Evolutionary conservation across 2,329 filamentous ascomycete genomes (phyloP), one percentile per base, ranked within the genome.

Genomic region (Fusarium phyllophilum): DNA sequence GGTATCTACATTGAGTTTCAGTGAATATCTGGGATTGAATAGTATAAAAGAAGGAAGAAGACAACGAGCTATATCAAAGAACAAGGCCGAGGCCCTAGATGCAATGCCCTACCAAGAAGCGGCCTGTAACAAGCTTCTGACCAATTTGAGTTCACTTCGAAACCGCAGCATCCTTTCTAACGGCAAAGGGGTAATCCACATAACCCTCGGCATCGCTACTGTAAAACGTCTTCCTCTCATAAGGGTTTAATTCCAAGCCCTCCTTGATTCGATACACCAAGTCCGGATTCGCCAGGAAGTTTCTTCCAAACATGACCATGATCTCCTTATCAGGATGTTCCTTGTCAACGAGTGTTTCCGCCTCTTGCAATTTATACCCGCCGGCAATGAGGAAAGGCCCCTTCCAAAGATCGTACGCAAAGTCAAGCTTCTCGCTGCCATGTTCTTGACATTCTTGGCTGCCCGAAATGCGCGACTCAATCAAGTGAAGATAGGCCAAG

Each of bases 401-500:
- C 0, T 79, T 65, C 82, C 82, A 85, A 3, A 82, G 12, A 0
- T 82, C 54, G 20, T 81, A 78, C 0, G 78, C 79, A 49, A 84
- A 85, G 5, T 82, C 79, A 0, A 84, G 72, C 6, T 55, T 69
- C 20, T 83, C 82, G 5, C 33, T 55, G 1, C 66, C 63, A 79
- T 3, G 87, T 84, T 26, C 13, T 0, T 20, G 7, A 79, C 44
- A 24, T 44, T 88, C 85, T 2, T 77, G 75, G 52, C 77, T 80
- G 1, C 86, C 86, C 1, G 82, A 79, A 9, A 90, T 81, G 0
- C 89, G 85, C 0, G 89, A 85, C 76, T 93, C 90, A 13, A 93
- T 82, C 0, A 92, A 66, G 78, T 92, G 90, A 5, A 92, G 78
- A 76, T 90, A 93, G 0, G 90, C 86, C 20, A 93, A 81, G 4